phyloP scores from a whole-genome alignment of 2,329 filamentous ascomycete genomes.

The Xylaria sp. region DNA sequence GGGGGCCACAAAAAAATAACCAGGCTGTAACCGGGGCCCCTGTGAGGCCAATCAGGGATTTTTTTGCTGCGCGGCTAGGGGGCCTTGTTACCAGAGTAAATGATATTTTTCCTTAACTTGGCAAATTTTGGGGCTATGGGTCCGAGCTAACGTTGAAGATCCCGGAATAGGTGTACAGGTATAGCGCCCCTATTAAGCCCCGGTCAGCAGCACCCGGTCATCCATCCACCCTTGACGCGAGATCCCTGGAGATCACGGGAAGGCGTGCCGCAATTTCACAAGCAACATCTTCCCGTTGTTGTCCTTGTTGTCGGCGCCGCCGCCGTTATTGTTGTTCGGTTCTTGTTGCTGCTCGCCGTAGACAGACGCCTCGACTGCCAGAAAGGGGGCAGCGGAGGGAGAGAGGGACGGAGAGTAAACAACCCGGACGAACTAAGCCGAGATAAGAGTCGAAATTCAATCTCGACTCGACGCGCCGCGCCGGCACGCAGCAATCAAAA shows the following conservation, averaged over 20 bases:
- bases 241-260: conserved; percentile 25
- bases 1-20: no score
- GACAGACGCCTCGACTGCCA: conserved; percentile 1
- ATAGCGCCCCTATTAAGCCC: conserved; percentile 9
- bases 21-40: no score
- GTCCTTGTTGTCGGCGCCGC: background rate
- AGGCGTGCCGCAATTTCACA: conserved; percentile 32
- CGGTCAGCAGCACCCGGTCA: conserved; percentile 28
- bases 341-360: background rate
- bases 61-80: no score
- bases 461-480: background rate
- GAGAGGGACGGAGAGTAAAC: background rate
- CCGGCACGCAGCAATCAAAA: background rate
- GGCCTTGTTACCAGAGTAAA: no score
- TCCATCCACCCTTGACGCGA: conserved; percentile 13
- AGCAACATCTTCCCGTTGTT: conserved; percentile 9
- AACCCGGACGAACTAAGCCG: background rate
- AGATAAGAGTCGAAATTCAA: background rate
- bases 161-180: no score
- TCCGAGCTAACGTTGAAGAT: no score
- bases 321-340: background rate
- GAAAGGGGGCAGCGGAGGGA: background rate
- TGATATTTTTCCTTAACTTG: no score
- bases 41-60: no score
- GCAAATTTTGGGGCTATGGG: no score